These are phyloP conservation scores for Lentinula edodes DNA, from an alignment of 768 basidiomycete genomes.

Conservation along the genomic window DNA sequence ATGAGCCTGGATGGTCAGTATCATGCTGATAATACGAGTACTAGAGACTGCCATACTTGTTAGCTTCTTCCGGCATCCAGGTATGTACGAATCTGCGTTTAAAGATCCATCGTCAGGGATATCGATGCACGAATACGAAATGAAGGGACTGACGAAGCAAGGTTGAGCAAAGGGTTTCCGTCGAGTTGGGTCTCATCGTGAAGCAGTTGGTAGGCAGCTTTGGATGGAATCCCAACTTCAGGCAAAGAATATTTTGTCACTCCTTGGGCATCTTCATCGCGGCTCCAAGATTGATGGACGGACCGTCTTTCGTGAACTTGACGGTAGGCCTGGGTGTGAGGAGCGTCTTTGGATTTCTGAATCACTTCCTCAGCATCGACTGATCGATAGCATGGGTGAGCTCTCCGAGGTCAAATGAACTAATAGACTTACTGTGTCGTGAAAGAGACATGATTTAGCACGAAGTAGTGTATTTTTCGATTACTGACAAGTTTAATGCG, in stretches of 20 bases:
- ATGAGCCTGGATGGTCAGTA: constrained; percentile 33
- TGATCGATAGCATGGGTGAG: neutral
- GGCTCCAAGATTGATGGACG: constrained; percentile 7
- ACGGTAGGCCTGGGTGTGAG: neutral
- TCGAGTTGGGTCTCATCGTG: constrained; percentile 55
- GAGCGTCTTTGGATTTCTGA: constrained; percentile 7
- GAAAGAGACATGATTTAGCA: constrained; percentile 4
- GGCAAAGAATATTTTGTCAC: constrained; percentile 45
- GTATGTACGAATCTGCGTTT: constrained; percentile 42
- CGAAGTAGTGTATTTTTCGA: too few species aligned
- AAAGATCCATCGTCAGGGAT: neutral
- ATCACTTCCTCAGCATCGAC: constrained; percentile 7
- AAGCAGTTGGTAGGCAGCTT: constrained; percentile 42
- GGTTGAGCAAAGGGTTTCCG: constrained; percentile 53
- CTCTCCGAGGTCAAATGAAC: neutral
- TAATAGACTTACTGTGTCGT: neutral
- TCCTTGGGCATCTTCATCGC: constrained; percentile 13
- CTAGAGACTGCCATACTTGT: constrained; percentile 8
- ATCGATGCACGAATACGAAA: neutral
- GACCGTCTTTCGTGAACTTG: constrained; percentile 1
- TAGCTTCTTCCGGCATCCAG: constrained; percentile 51
- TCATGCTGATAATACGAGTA: neutral
- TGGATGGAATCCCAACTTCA: constrained; percentile 34
- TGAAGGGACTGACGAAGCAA: constrained; percentile 51
- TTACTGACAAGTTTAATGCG: too few species aligned